Base-by-base conservation (phyloP, 805 yeast species). In the Scheffersomyces spartinae region DNA sequence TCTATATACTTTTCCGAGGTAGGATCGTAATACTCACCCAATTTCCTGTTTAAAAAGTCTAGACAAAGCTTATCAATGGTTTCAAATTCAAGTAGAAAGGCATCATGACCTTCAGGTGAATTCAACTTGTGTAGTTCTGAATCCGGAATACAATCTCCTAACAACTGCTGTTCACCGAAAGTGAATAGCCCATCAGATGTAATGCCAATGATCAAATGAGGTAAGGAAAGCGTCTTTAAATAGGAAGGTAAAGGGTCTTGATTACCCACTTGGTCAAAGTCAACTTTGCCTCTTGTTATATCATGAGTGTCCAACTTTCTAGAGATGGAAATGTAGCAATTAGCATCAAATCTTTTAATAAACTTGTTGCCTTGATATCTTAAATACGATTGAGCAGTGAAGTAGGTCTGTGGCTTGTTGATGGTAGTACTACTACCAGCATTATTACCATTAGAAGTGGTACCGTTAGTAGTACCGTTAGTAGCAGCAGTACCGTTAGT, bases 31-130 rank as follows among this genome's bases (percentile, higher is more conserved):
- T 77, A 61, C 15, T 74, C 80, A 2, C 74, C 64, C 28, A 77
- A 53, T 29, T 74, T 60, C 20, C 56, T 50, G 13, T 52, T 54
- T 42, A 88, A 62, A 50, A 88, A 91, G 3, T 68, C 69, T 22
- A 69, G 52, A 27, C 93, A 73, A 35, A 77, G 60, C 18, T 68
- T 61, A 47, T 91, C 82, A 30, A 91, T 84, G 26, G 74, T 71
- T 25, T 72, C 77, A 49, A 91, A 91, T 50, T 91, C 98, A 24
- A 91, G 61, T 32, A 91, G 55, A 45, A 91, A 91, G 2, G 97
- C 98, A 57, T 91, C 98, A 45, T 91, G 98, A 10, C 98, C 98
- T 41, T 91, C 98, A 8, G 88, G 91, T 1, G 96, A 85, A 34
- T 80, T 71, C 21, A 91, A 75, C 40, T 74, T 72, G 37, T 75